These are phyloP conservation scores for Eutrema japonicum DNA, from an alignment of 345 rosid genomes.

Conservation along the genomic window DNA sequence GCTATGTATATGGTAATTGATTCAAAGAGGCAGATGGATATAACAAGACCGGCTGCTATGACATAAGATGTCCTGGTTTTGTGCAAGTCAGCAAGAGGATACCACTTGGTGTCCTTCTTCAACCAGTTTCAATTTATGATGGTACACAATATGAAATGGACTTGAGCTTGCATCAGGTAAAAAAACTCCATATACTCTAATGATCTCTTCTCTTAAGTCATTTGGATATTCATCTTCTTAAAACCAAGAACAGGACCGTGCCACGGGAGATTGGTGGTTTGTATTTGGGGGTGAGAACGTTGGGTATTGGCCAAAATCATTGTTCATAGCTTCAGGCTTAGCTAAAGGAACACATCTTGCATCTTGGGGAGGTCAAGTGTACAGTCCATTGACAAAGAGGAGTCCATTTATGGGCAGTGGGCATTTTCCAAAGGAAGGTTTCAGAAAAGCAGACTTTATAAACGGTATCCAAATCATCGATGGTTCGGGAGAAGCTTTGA, in stretches of 20 bases:
- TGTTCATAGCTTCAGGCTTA: conserved; percentile 31
- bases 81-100: conserved; percentile 40
- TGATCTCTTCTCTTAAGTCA: not conserved
- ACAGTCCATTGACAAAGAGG: conserved; percentile 29
- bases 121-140: conserved; percentile 29
- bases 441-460: conserved; percentile 27
- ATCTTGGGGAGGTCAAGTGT: conserved; percentile 44
- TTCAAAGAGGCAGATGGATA: conserved; percentile 41
- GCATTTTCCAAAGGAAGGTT: conserved; percentile 41
- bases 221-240: conserved; percentile 16
- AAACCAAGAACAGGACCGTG: conserved; percentile 30
- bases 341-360: conserved; percentile 18
- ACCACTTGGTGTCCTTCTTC: conserved; percentile 36
- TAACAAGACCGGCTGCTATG: conserved; percentile 35
- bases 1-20: conserved; percentile 1
- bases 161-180: conserved; percentile 37
- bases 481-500: conserved; percentile 12
- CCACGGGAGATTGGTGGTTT: conserved; percentile 47
- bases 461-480: conserved; percentile 30
- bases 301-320: conserved; percentile 43
- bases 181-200: not conserved
- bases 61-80: conserved; percentile 39
- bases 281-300: conserved; percentile 1
- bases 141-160: conserved; percentile 28
- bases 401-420: conserved; percentile 46